A percentile compares a stretch with the other conserved stretches of the same genome.
Evolutionary conservation across 1,284 basidiomycete genomes (phyloP).

Genomic region (Uromyces viciae-fabae): DNA sequence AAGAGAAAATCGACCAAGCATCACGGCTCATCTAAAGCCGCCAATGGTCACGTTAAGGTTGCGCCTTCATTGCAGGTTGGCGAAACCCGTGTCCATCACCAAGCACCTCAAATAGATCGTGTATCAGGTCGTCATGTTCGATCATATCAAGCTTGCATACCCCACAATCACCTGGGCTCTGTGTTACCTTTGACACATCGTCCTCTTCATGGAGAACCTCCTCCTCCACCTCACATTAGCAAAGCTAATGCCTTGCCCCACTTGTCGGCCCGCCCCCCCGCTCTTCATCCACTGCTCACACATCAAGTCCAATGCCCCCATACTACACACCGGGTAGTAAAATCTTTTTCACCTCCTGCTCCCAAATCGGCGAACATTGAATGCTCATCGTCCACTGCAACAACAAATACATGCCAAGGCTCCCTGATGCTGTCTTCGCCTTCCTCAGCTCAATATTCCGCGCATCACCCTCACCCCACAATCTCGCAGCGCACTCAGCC

Average conservation of each 20-base stretch:
- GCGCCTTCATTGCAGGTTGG: background rate
- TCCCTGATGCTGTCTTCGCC: background rate
- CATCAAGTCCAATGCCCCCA: slow-evolving; percentile 10
- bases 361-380: background rate
- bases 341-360: slow-evolving; percentile 8
- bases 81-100: background rate
- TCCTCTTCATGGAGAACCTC: slow-evolving; percentile 10
- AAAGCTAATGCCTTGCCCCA: background rate
- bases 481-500: background rate
- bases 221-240: slow-evolving; percentile 8
- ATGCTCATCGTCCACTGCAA: background rate
- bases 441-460: background rate
- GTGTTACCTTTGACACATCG: background rate
- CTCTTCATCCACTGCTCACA: background rate
- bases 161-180: background rate
- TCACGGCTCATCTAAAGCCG: slow-evolving; percentile 6
- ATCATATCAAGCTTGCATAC: background rate
- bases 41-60: background rate
- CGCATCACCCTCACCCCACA: background rate
- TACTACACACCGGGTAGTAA: background rate
- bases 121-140: background rate
- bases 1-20: slow-evolving; percentile 66
- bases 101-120: background rate
- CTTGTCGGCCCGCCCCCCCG: background rate
- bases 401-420: background rate